Percentiles rank a stretch among this genome's conserved stretches.
These are phyloP conservation scores for Aphanomyces astaci DNA, from an alignment of 352 stramenopile genomes.

Conservation along the genomic window DNA sequence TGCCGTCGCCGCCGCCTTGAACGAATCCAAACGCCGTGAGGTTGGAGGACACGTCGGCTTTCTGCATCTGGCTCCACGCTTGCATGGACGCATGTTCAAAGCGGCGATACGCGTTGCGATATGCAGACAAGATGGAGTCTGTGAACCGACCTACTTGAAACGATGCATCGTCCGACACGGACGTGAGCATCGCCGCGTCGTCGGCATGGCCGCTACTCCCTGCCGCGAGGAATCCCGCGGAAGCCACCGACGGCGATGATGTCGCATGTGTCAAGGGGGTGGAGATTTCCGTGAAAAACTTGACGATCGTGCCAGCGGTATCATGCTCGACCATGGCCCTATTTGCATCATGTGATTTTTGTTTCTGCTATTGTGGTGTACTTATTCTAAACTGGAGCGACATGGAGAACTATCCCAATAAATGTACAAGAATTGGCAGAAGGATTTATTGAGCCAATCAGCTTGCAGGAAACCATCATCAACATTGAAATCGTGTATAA, in stretches of 20 bases:
- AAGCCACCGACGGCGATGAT: background rate
- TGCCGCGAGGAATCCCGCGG: background rate
- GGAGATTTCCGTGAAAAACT: constrained; percentile 23
- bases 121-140: constrained; percentile 19
- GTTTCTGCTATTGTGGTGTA: too few species aligned
- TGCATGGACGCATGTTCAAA: constrained; percentile 20
- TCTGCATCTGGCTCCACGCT: constrained; percentile 4
- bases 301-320: background rate
- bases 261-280: constrained; percentile 10
- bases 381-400: too few species aligned
- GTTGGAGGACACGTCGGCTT: background rate
- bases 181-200: background rate
- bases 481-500: too few species aligned
- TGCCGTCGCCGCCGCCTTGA: too few species aligned
- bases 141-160: constrained; percentile 19
- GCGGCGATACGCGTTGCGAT: constrained; percentile 18
- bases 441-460: too few species aligned
- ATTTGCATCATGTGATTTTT: background rate
- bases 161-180: background rate
- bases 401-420: too few species aligned
- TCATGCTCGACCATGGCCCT: constrained; percentile 22
- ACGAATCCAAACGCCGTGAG: background rate
- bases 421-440: too few species aligned
- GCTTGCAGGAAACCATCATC: too few species aligned
- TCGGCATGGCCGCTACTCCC: too few species aligned